Evolutionary conservation across 768 basidiomycete species (phyloP).

Genomic region (Kwoniella shandongensis): DNA sequence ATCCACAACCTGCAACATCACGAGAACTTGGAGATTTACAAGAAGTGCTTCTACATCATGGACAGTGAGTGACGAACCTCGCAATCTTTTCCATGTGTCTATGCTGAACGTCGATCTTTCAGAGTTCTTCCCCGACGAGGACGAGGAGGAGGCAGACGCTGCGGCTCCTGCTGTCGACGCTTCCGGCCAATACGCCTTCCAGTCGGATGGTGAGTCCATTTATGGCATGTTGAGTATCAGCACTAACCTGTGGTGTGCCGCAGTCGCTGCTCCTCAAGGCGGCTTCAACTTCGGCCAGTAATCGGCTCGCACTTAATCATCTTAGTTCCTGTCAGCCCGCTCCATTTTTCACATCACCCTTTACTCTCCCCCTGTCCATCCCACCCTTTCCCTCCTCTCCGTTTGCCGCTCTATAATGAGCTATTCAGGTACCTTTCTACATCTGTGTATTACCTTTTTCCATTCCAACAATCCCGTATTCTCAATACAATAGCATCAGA

Average conservation of each 20-base stretch:
- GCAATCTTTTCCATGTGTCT: no score
- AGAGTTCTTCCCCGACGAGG: slow-evolving; percentile 93
- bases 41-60: slow-evolving; percentile 92
- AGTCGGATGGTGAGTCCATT: slow-evolving; percentile 45
- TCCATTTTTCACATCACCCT: no score
- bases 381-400: no score
- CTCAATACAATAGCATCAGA: no score
- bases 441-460: no score
- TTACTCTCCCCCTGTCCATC: no score
- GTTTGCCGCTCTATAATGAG: no score
- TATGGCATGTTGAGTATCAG: slow-evolving; percentile 45
- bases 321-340: no score
- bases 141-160: slow-evolving; percentile 87
- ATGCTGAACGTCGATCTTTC: no score
- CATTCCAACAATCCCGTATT: no score
- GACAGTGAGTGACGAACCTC: slow-evolving; percentile 51
- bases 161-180: slow-evolving; percentile 65
- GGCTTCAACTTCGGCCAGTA: slow-evolving; percentile 83
- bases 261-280: slow-evolving; percentile 83
- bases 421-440: no score
- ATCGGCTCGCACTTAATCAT: no score
- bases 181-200: slow-evolving; percentile 56
- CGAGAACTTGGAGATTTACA: slow-evolving; percentile 99
- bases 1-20: slow-evolving; percentile 99
- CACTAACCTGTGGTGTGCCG: slow-evolving; percentile 10